Evolutionary conservation across 768 basidiomycete species (phyloP).

Genomic region (Podaxis pistillaris): DNA sequence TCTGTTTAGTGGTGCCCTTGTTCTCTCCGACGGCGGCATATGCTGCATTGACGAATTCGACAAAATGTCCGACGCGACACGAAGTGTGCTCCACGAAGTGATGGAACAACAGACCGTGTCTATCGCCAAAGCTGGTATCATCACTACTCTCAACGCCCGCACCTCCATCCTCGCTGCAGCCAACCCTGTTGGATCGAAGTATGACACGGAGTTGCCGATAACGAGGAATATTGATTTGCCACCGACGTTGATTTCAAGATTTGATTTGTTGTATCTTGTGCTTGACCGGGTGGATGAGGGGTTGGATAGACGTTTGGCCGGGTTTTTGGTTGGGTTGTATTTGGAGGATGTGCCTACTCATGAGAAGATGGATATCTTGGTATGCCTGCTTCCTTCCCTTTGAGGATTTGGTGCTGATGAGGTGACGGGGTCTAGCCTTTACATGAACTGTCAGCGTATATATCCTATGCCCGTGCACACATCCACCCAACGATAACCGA

Average conservation of each 20-base stretch:
- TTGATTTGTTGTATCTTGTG: conserved; percentile 94
- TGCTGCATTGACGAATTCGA: conserved; percentile 99
- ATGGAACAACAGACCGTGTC: conserved; percentile 99
- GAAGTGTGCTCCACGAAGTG: conserved; percentile 98
- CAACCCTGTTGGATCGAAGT: conserved; percentile 95
- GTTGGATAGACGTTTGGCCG: conserved; percentile 82
- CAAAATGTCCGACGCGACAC: conserved; percentile 97
- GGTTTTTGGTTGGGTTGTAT: conserved; percentile 91
- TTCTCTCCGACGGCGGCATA: conserved; percentile 93
- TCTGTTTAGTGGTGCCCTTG: conserved; percentile 76
- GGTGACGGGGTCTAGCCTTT: conserved; percentile 56
- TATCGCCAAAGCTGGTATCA: conserved; percentile 98
- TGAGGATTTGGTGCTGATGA: neutral
- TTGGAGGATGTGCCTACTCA: conserved; percentile 83
- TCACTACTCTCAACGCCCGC: conserved; percentile 97
- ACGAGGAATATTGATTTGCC: conserved; percentile 97
- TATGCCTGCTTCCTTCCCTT: conserved; percentile 28
- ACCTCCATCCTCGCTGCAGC: conserved; percentile 98
- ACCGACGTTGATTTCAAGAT: conserved; percentile 96
- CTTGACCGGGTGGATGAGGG: conserved; percentile 92
- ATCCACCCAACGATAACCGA: conserved; percentile 87
- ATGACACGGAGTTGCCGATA: conserved; percentile 88
- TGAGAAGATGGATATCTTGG: conserved; percentile 71
- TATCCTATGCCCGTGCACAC: conserved; percentile 86
- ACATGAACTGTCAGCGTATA: conserved; percentile 89